phyloP scores from a whole-genome alignment of 2,329 filamentous ascomycete species.

The Penicillium sp. region DNA sequence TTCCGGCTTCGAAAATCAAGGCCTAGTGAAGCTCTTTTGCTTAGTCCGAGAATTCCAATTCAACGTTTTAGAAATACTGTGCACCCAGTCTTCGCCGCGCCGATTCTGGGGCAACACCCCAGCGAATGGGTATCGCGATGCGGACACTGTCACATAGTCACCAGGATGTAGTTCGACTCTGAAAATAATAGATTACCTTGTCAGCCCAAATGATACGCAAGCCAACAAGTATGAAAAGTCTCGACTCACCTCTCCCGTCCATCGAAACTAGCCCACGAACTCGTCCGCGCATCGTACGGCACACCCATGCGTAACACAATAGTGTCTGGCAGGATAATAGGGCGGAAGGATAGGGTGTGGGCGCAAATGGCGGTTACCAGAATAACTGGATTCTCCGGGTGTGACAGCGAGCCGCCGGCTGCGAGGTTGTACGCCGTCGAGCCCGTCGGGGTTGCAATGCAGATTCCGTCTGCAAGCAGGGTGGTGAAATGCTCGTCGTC shows the following conservation, averaged over 20 bases:
- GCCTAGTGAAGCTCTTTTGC: constrained; percentile 48
- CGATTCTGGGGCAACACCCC: constrained; percentile 54
- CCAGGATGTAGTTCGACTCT: constrained; percentile 57
- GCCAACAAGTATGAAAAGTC: neutral
- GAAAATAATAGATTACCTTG: neutral
- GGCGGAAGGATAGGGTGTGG: constrained; percentile 91
- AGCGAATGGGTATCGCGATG: constrained; percentile 59
- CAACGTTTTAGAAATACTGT: constrained; percentile 57
- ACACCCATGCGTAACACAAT: constrained; percentile 92
- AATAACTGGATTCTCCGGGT: constrained; percentile 96
- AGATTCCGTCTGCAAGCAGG: constrained; percentile 89
- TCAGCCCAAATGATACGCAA: constrained; percentile 28
- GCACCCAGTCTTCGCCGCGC: constrained; percentile 57
- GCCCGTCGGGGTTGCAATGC: constrained; percentile 91
- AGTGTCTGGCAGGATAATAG: constrained; percentile 95
- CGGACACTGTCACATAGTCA: constrained; percentile 60
- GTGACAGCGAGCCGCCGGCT: constrained; percentile 91
- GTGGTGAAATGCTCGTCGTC: constrained; percentile 96
- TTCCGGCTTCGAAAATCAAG: no score
- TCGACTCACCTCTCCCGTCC: constrained; percentile 73
- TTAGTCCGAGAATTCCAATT: constrained; percentile 58
- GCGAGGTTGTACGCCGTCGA: constrained; percentile 96
- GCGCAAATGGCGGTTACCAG: constrained; percentile 93
- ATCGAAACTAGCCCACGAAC: constrained; percentile 97
- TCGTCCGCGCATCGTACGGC: constrained; percentile 88